Base-by-base conservation (phyloP, 2,329 filamentous ascomycete genomes). In the Aspergillus puulaauensis region DNA sequence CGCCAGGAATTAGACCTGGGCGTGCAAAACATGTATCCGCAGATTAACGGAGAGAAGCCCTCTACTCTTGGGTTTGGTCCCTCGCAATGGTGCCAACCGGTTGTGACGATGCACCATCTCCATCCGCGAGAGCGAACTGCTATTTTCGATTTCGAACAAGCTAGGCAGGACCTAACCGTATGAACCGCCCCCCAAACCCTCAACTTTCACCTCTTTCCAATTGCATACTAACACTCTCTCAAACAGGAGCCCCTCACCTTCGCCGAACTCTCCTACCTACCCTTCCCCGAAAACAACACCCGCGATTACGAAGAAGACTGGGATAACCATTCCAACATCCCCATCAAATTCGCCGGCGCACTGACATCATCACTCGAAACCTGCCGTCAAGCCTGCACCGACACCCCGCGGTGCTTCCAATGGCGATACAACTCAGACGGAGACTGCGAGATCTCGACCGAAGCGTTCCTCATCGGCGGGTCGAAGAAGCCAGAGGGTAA, bases 21-120 rank as follows among this genome's bases (percentile, higher is more conserved):
- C 8, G 70, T 80, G 47, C 73, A 75, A 71, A 58, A 62, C 7
- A 59, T 58, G 52, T 82, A 78, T 75, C 83, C 83, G 1, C 80
- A 81, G 45, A 76, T 85, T 64, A 83, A 84, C 61, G 81, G 81
- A 58, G 81, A 85, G 63, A 83, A 82, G 65, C 80, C 81, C 4
- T 78, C 73, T 39, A 82, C 79, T 9, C 66, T 84, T 33, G 79
- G 80, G 5, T 83, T 73, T 46, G 64, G 67, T 1, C 67, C 65
- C 17, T 74, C 69, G 9, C 80, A 83, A 59, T 85, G 83, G 82
- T 85, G 83, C 60, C 79, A 84, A 64, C 82, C 82, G 5, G 75
- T 83, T n/a, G 66, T 85, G 41, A 83, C 82, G 3, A 82, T 85
- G 80, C 81, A 84, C 64, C 81, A 83, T 63, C 77, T 85, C 68